phyloP scores from a whole-genome alignment of 805 yeast genomes.

The Candida parachauliodes region DNA sequence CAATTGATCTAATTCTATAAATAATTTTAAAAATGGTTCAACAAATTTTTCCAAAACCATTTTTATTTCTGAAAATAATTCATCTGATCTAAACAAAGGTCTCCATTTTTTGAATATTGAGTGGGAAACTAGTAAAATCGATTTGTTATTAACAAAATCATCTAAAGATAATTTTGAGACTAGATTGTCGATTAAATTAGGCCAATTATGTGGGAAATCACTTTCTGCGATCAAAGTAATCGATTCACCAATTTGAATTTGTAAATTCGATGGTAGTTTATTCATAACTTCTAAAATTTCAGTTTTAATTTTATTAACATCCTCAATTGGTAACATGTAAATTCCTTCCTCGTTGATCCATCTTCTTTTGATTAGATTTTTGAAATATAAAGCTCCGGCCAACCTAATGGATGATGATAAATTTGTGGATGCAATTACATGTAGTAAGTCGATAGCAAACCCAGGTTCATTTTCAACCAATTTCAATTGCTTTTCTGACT shows the following conservation, averaged over 20 bases:
- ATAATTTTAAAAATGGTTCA: conserved; percentile 69
- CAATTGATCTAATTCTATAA: conserved; percentile 62
- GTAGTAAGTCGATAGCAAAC: conserved; percentile 71
- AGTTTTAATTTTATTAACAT: conserved; percentile 63
- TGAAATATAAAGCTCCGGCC: conserved; percentile 89
- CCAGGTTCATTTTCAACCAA: conserved; percentile 64
- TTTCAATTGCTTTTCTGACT: conserved; percentile 63
- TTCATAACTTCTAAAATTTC: conserved; percentile 89
- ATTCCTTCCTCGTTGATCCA: conserved; percentile 92
- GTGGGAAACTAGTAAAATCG: conserved; percentile 88
- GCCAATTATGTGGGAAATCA: conserved; percentile 94
- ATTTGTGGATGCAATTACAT: conserved; percentile 65
- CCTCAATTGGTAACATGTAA: conserved; percentile 56
- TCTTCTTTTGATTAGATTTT: conserved; percentile 75
- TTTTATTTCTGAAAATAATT: conserved; percentile 79
- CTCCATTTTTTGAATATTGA: conserved; percentile 97
- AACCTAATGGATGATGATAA: conserved; percentile 58
- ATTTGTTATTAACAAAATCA: conserved; percentile 75
- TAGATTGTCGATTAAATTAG: conserved; percentile 66
- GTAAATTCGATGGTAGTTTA: conserved; percentile 69
- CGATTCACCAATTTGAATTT: conserved; percentile 93
- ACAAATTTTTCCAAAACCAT: conserved; percentile 82
- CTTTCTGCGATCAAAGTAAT: conserved; percentile 90
- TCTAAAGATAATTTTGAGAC: conserved; percentile 59
- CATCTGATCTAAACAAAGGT: conserved; percentile 89